Conservation (phyloP, 202 grass and related monocot species). For the Digitaria exilis region DNA sequence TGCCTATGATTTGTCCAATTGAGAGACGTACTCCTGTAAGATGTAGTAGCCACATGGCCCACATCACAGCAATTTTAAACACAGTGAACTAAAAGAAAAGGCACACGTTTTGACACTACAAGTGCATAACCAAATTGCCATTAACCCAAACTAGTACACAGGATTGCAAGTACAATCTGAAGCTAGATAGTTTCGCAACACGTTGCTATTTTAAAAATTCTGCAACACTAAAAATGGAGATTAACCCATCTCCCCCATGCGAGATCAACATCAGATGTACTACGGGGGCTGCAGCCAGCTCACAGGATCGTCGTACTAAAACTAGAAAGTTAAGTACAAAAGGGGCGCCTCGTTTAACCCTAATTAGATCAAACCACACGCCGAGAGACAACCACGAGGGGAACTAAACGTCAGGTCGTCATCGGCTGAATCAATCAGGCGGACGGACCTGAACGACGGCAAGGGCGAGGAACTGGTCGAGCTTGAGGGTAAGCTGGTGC, state of each 20-base stretch:
- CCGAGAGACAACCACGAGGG: background rate
- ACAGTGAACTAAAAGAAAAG: background rate
- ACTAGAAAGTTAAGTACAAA: background rate
- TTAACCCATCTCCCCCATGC: background rate
- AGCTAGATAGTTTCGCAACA: background rate
- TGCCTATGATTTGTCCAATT: background rate
- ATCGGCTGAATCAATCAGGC: background rate
- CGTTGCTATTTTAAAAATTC: background rate
- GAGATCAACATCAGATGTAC: background rate
- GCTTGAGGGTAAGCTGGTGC: constrained; percentile 77
- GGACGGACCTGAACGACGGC: constrained; percentile 52
- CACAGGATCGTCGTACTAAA: background rate
- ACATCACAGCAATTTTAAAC: background rate
- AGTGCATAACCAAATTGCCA: background rate
- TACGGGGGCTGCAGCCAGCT: background rate
- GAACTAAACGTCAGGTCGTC: background rate
- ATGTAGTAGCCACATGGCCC: background rate
- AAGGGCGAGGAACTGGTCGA: constrained; percentile 72
- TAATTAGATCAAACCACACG: background rate
- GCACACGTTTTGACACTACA: too few species aligned
- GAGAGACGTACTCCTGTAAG: background rate
- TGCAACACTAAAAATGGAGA: background rate
- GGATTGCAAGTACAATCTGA: background rate
- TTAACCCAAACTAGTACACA: background rate
- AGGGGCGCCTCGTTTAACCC: background rate